A percentile compares a stretch with the other conserved stretches of the same genome.
phyloP scores from a whole-genome alignment of 1,284 basidiomycete species.

The Lignosus rhinocerotis region DNA sequence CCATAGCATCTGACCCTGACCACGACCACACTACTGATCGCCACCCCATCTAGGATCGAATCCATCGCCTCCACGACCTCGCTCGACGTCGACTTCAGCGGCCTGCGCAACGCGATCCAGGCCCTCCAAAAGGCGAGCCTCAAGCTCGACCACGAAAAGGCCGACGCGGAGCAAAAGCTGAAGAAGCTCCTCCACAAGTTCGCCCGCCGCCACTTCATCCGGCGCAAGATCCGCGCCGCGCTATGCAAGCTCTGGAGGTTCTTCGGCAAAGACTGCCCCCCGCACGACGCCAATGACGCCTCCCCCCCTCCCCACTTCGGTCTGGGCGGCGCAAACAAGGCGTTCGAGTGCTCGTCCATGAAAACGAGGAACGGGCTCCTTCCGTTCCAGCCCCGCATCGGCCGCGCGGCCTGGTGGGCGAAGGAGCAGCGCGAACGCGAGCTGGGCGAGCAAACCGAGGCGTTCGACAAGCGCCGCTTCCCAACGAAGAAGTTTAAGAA shows the following conservation, averaged over 20 bases:
- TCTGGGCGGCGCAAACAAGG: conserved; percentile 3
- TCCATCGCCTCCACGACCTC: conserved; percentile 27
- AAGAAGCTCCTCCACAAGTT: conserved; percentile 36
- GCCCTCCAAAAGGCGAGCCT: conserved; percentile 51
- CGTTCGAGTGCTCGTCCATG: conserved; percentile 22
- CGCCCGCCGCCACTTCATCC: conserved; percentile 26
- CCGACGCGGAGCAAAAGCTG: conserved; percentile 35
- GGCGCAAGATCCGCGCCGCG: conserved; percentile 23
- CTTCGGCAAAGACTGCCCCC: conserved; percentile 28
- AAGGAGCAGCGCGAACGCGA: conserved; percentile 14
- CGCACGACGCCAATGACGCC: conserved; percentile 6
- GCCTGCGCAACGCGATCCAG: conserved; percentile 51
- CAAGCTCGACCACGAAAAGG: conserved; percentile 55
- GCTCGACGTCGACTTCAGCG: conserved; percentile 29
- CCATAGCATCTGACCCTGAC: background rate
- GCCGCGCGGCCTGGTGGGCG: conserved; percentile 20
- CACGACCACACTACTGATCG: background rate
- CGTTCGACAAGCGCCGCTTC: conserved; percentile 11
- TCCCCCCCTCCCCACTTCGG: background rate
- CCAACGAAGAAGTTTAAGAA: conserved; percentile 43
- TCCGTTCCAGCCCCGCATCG: conserved; percentile 26
- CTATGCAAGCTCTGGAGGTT: conserved; percentile 29
- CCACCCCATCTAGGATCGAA: conserved; percentile 32
- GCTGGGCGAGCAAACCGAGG: background rate
- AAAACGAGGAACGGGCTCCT: conserved; percentile 12